Evolutionary conservation across 1,284 basidiomycete species (phyloP), one percentile per base, ranked within the genome.

Genomic region (Omphalotus olearius): DNA sequence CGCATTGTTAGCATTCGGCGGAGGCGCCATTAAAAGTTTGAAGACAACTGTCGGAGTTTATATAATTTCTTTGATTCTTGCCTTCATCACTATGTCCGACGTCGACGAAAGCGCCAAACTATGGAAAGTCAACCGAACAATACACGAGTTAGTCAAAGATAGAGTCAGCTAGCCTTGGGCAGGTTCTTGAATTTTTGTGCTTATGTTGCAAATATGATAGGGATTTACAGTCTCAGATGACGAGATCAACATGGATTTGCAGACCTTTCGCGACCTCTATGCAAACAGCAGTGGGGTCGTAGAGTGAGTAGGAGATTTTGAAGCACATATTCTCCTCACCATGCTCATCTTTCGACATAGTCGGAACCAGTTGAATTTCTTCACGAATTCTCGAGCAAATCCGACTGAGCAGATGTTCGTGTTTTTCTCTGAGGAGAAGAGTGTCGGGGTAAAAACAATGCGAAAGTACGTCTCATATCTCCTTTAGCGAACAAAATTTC

Each of bases 101-200:
- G 72, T 72, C 60, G 87, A 90, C 68, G 88, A 91, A 66, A 77
- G 80, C 49, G 84, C 93, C 48, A 85, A 88, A 64, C 78, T 99
- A 62, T 98, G 94, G 93, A 88, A 95, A 64, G 94, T 99, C 57
- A 95, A 95, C 71, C 77, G 92, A 63, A 99, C 97, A 39, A 91
- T 98, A 49, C 94, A 98, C 69, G 97, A 99, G 72, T 85, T 99
- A 53, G 91, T 96, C 55, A 84, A 88, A 64, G 97, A 99, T 69
- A 82, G 95, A 73, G 87, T 89, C 59, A 70, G 80, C 68, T 41
- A 59, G 52, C 39, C 33, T 44, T 35, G 5, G 49, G 44, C 35
- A 28, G 37, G 11, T 36, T 45, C 25, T 55, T 38, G 51, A 47
- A 54, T 62, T 59, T 59, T 47, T 53, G 57, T 56, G 53, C 56